These are phyloP conservation scores for Fusarium duplospermum DNA, from an alignment of 2,329 filamentous ascomycete genomes.

Conservation along the genomic window DNA sequence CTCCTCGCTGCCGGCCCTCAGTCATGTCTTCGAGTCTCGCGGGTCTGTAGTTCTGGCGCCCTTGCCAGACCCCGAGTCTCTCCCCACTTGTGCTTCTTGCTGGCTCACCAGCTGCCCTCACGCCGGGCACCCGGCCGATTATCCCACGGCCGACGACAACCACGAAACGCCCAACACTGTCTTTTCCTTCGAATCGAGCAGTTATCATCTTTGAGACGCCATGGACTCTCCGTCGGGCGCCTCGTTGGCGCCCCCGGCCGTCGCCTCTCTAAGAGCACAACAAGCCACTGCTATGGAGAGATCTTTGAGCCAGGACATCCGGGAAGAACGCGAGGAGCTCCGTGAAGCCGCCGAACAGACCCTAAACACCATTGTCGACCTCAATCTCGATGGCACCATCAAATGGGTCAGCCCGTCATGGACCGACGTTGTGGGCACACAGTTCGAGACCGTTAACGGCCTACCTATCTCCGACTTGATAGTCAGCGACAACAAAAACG, in stretches of 20 bases:
- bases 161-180: conserved; percentile 29
- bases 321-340: conserved; percentile 91
- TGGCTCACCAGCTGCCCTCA: conserved; percentile 28
- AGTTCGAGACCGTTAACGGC: conserved; percentile 77
- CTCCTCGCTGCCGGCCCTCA: conserved; percentile 46
- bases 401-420: conserved; percentile 98
- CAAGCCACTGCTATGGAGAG: conserved; percentile 67
- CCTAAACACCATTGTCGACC: conserved; percentile 93
- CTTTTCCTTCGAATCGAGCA: conserved; percentile 8
- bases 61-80: conserved; percentile 56
- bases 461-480: conserved; percentile 84
- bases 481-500: conserved; percentile 78
- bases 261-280: conserved; percentile 63
- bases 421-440: conserved; percentile 89
- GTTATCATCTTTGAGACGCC: conserved; percentile 16
- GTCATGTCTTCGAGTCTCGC: conserved; percentile 61
- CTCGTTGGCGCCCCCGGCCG: conserved; percentile 63
- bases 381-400: conserved; percentile 89
- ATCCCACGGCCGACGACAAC: conserved; percentile 26
- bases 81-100: conserved; percentile 39
- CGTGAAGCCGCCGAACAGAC: conserved; percentile 97
- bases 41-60: conserved; percentile 61
- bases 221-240: conserved; percentile 55
- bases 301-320: conserved; percentile 87
- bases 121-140: conserved; percentile 28